phyloP scores from a whole-genome alignment of 306 rosid species.

The Trifolium subterraneum region DNA sequence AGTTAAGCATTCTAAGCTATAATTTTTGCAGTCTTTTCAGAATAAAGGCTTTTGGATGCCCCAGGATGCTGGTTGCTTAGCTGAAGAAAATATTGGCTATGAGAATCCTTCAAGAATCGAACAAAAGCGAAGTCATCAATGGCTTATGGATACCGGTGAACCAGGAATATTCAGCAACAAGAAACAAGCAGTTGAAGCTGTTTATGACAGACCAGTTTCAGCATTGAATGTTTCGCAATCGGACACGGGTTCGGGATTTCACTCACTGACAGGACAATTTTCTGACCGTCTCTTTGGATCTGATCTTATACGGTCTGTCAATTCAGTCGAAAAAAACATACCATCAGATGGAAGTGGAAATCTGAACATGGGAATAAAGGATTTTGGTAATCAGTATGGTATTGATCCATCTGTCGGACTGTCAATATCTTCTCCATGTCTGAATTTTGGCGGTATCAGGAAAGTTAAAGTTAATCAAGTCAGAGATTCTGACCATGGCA shows the following conservation, averaged over 20 bases:
- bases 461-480: constrained; percentile 97
- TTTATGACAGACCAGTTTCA: constrained; percentile 61
- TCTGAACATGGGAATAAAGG: constrained; percentile 64
- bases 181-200: constrained; percentile 83
- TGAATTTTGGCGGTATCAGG: constrained; percentile 79
- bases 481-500: constrained; percentile 68
- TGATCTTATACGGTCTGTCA: constrained; percentile 57
- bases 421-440: constrained; percentile 74
- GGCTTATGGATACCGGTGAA: constrained; percentile 76
- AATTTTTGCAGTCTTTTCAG: constrained; percentile 73
- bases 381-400: constrained; percentile 67
- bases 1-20: constrained; percentile 37
- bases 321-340: constrained; percentile 72
- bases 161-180: constrained; percentile 64
- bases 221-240: constrained; percentile 69
- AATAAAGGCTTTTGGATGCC: constrained; percentile 81
- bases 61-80: constrained; percentile 72
- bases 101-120: constrained; percentile 80
- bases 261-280: constrained; percentile 71
- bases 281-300: constrained; percentile 79
- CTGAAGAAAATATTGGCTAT: constrained; percentile 80
- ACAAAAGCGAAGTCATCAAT: constrained; percentile 80
- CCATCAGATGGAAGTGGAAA: constrained; percentile 65
- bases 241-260: constrained; percentile 79
- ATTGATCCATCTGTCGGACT: constrained; percentile 68